Evolutionary conservation across 202 grass and related monocot genomes (phyloP).

Genomic region (Cymbopogon flexuosus): DNA sequence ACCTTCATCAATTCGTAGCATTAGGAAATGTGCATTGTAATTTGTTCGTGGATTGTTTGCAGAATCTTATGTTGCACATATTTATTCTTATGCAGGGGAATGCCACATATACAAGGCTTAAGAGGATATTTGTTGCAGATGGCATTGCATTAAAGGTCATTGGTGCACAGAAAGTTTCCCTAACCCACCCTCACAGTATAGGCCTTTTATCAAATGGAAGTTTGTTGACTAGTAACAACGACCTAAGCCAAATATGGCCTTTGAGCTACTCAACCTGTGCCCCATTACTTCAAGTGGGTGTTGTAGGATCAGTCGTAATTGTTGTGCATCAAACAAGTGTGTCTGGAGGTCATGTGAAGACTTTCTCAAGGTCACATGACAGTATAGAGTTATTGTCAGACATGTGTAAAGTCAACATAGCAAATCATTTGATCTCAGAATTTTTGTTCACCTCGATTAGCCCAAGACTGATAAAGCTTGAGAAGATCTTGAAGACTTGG

Average conservation of each 20-base stretch:
- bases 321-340: conserved; percentile 39
- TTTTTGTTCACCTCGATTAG: conserved; percentile 69
- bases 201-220: conserved; percentile 80
- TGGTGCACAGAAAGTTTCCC: conserved; percentile 58
- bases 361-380: conserved; percentile 44
- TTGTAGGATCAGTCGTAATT: conserved; percentile 54
- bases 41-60: conserved; percentile 5
- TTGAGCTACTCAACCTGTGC: conserved; percentile 55
- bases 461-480: conserved; percentile 54
- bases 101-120: conserved; percentile 59
- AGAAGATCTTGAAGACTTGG: conserved; percentile 55
- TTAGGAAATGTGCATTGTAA: background rate
- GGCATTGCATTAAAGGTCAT: conserved; percentile 59
- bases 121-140: conserved; percentile 53
- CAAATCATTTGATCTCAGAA: conserved; percentile 44
- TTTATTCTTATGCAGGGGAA: conserved; percentile 62
- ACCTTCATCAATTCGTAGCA: conserved; percentile 17
- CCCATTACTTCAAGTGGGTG: conserved; percentile 53
- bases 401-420: conserved; percentile 39
- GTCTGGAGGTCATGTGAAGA: conserved; percentile 35
- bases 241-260: conserved; percentile 45
- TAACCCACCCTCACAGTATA: conserved; percentile 78
- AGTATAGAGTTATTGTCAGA: conserved; percentile 55
- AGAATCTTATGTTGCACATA: conserved; percentile 26
- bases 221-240: conserved; percentile 36